phyloP scores from a whole-genome alignment of 208 protist genomes.

The Trypanosoma rangeli region DNA sequence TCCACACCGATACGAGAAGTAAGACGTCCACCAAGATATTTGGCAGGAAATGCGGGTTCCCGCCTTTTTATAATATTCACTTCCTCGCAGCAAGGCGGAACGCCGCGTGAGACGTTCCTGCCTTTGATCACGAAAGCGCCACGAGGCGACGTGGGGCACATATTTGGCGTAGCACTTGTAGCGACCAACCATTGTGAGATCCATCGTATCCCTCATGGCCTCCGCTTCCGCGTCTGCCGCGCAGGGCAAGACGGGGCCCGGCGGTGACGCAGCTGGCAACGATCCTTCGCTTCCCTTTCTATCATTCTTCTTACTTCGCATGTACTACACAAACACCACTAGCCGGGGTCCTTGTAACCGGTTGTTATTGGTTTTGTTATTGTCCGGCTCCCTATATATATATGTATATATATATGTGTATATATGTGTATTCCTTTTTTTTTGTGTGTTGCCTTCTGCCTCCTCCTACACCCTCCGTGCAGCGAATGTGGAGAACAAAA shows the following conservation, averaged over 20 bases:
- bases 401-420: background rate
- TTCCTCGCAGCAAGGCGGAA: background rate
- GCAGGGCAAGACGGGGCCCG: too few relatives aligned
- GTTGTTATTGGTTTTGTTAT: too few relatives aligned
- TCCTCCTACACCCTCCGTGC: too few relatives aligned
- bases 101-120: conserved; percentile 10
- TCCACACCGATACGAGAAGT: background rate
- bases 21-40: background rate
- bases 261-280: too few relatives aligned
- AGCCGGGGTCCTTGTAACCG: too few relatives aligned
- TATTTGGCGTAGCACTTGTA: conserved; percentile 4
- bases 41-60: background rate
- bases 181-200: conserved; percentile 16
- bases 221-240: background rate
- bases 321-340: background rate
- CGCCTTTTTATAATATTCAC: conserved; percentile 5
- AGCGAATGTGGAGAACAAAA: conserved; percentile 16
- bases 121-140: conserved; percentile 7
- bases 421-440: background rate
- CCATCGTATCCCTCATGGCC: conserved; percentile 7
- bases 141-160: conserved; percentile 2
- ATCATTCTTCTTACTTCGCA: background rate
- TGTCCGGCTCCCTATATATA: background rate
- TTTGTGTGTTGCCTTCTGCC: too few relatives aligned
- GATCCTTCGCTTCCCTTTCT: background rate